phyloP scores from a whole-genome alignment of 169 alveolate genomes.

The Perkinsus olseni region DNA sequence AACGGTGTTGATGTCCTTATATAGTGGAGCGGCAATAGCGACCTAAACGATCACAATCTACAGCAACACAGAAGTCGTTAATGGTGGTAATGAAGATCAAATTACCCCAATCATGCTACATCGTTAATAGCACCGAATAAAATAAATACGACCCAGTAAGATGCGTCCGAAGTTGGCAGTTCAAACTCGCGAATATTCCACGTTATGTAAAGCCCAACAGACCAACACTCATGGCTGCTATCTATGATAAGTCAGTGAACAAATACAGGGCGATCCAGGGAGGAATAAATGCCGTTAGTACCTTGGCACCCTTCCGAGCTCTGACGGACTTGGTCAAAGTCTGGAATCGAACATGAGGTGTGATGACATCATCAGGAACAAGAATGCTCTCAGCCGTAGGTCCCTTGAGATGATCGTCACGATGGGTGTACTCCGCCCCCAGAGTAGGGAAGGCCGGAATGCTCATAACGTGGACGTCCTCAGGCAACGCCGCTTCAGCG shows the following conservation, averaged over 20 bases:
- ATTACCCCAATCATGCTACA: too few species aligned
- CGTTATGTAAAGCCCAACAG: too few species aligned
- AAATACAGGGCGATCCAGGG: too few species aligned
- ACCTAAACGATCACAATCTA: not conserved
- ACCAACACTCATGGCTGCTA: too few species aligned
- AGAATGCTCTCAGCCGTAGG: constrained; percentile 32
- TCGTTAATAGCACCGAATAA: too few species aligned
- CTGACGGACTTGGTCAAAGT: constrained; percentile 55
- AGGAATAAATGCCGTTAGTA: not conserved
- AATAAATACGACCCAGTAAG: too few species aligned
- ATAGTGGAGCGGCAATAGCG: not conserved
- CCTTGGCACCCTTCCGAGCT: constrained; percentile 40
- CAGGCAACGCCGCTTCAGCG: not conserved
- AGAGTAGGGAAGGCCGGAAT: constrained; percentile 26
- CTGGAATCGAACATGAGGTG: constrained; percentile 68
- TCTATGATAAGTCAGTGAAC: too few species aligned
- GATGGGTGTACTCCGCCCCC: constrained; percentile 10
- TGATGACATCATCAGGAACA: constrained; percentile 52
- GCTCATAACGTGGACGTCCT: not conserved
- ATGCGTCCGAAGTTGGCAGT: too few species aligned
- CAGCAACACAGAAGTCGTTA: too few species aligned
- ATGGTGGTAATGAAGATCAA: not conserved
- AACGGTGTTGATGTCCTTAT: not conserved
- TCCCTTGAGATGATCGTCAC: constrained; percentile 9
- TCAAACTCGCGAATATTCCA: too few species aligned